Conservation (phyloP, 2,329 filamentous ascomycete species). For the Tolypocladium cylindrosporum region DNA sequence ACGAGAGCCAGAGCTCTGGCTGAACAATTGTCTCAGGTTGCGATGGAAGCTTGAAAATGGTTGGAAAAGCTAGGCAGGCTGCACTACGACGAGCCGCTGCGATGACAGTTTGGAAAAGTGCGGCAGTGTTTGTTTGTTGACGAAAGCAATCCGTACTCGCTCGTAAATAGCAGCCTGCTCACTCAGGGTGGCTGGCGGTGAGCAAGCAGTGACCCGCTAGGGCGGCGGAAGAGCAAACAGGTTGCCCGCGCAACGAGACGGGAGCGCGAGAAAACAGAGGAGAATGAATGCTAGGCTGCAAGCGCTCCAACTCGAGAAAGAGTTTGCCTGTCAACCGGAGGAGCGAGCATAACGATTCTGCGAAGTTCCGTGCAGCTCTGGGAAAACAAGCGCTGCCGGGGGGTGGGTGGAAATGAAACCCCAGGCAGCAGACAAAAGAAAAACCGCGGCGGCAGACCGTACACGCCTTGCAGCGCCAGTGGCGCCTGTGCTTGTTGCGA, state of each 20-base stretch:
- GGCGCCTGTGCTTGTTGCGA: not conserved
- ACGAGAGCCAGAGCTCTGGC: not conserved
- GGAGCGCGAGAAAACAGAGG: not conserved
- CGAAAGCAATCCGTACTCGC: not conserved
- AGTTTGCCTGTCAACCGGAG: not conserved
- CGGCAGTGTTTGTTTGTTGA: not conserved
- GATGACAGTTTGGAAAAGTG: not conserved
- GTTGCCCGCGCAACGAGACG: not conserved
- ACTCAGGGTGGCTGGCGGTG: too few relatives aligned
- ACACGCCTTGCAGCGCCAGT: not conserved
- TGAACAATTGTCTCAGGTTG: not conserved
- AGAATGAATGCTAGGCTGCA: not conserved
- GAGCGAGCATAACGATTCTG: not conserved
- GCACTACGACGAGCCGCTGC: not conserved
- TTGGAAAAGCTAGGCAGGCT: not conserved
- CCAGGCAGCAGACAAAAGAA: not conserved
- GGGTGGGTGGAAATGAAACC: not conserved
- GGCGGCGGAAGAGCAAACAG: not conserved
- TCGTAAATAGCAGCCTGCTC: not conserved
- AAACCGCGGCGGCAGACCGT: not conserved
- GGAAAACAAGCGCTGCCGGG: not conserved
- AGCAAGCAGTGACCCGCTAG: not conserved
- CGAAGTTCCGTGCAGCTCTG: not conserved
- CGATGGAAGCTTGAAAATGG: not conserved
- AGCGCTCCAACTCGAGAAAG: not conserved